phyloP scores from a whole-genome alignment of 2,329 filamentous ascomycete genomes.

The Pseudocercospora fijiensis region DNA sequence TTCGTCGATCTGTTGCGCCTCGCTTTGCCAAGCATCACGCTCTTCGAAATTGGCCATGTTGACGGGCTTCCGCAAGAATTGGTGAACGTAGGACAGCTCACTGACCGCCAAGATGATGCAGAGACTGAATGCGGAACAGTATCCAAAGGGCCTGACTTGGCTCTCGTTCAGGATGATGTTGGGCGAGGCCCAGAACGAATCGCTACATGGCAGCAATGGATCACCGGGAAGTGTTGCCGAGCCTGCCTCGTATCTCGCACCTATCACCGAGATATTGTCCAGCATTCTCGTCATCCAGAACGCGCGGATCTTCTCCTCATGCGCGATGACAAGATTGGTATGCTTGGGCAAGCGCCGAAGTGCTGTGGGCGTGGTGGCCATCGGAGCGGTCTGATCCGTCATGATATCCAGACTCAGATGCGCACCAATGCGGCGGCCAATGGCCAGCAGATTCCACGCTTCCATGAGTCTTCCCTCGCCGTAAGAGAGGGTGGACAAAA shows the following conservation, averaged over 20 bases:
- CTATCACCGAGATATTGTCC: conserved; percentile 39
- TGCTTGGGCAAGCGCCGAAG: conserved; percentile 12
- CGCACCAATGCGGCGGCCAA: conserved; percentile 28
- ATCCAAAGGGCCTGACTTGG: conserved; percentile 14
- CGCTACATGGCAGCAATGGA: conserved; percentile 32
- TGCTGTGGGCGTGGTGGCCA: conserved; percentile 11
- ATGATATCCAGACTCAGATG: conserved; percentile 1
- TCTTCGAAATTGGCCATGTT: conserved; percentile 30
- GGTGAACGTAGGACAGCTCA: conserved; percentile 32
- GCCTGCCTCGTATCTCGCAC: conserved; percentile 24
- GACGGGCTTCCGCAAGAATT: conserved; percentile 33
- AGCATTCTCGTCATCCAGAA: conserved; percentile 44
- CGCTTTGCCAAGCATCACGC: conserved; percentile 29
- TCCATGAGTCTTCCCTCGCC: conserved; percentile 36
- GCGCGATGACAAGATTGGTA: conserved; percentile 34
- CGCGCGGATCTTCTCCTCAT: conserved; percentile 40
- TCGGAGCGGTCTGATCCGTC: neutral
- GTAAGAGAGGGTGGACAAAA: conserved; percentile 36
- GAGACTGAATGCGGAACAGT: conserved; percentile 31
- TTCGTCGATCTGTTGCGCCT: conserved; percentile 32
- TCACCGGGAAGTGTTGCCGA: conserved; percentile 33
- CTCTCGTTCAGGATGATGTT: conserved; percentile 24
- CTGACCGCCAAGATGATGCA: conserved; percentile 33
- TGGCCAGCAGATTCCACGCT: conserved; percentile 39
- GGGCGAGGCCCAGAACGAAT: conserved; percentile 33